Percentiles rank a stretch among this genome's conserved stretches.
Conservation (phyloP, 2,329 filamentous ascomycete species). For the Trichoderma sp. region DNA sequence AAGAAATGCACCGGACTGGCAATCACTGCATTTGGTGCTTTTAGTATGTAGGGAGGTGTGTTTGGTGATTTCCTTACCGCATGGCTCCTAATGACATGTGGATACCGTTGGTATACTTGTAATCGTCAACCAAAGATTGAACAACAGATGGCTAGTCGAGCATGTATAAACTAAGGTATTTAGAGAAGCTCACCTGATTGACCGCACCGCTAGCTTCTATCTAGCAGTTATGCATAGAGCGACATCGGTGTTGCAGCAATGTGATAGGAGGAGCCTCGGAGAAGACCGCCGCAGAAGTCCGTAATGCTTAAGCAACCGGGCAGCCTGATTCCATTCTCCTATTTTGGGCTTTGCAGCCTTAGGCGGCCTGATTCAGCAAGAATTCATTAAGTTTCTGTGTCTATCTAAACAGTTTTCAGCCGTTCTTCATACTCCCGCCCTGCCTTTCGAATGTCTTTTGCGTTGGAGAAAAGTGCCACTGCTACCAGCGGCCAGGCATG, state of each 20-base stretch:
- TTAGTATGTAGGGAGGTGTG: no score
- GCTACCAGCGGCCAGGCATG: constrained; percentile 10
- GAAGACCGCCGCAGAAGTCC: background rate
- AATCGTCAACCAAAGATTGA: background rate
- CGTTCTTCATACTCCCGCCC: background rate
- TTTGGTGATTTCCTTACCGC: no score
- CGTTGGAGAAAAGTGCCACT: background rate
- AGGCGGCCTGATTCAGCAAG: background rate
- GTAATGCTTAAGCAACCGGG: background rate
- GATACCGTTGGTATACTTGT: background rate
- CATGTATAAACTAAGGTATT: background rate
- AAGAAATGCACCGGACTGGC: no score
- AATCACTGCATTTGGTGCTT: no score
- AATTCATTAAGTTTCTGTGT: background rate
- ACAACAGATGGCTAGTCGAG: background rate
- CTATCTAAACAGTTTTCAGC: background rate
- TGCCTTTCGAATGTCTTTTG: background rate
- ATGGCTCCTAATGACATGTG: background rate
- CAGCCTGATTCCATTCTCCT: background rate
- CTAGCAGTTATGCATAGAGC: background rate
- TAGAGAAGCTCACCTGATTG: background rate
- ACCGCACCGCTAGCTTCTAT: background rate
- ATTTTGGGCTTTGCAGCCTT: background rate
- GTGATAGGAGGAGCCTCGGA: background rate
- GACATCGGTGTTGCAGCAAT: background rate